A percentile compares a stretch with the other conserved stretches of the same genome.
Evolutionary conservation across 2,329 filamentous ascomycete species (phyloP).

Genomic region (Microsporum audouinii): DNA sequence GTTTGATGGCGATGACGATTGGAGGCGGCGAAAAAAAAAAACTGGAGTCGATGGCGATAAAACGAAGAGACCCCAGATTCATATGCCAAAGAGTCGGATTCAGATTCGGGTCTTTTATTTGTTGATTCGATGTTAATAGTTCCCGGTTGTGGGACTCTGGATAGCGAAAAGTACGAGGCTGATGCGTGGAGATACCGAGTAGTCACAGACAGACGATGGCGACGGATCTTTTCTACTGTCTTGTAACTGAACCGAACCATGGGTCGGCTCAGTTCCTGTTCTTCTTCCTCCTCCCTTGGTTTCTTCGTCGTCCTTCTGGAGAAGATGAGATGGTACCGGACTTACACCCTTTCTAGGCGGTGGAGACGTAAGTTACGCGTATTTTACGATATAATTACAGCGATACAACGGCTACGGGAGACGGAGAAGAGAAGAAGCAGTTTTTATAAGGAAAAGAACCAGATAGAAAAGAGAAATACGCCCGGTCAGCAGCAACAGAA

Average conservation of each 20-base stretch:
- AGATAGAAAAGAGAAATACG: conserved; percentile 12
- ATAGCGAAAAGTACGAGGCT: too few relatives aligned
- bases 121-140: too few relatives aligned
- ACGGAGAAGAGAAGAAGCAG: background rate
- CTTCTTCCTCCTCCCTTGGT: background rate
- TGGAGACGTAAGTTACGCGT: conserved; percentile 8
- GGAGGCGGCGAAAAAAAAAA: background rate
- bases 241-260: background rate
- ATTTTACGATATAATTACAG: background rate
- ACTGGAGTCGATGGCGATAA: too few relatives aligned
- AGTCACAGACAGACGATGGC: background rate
- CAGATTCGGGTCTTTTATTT: too few relatives aligned
- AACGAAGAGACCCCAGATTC: background rate
- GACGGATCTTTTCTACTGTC: background rate
- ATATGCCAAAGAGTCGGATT: too few relatives aligned
- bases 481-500: background rate
- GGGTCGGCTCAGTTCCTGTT: background rate
- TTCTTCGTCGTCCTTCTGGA: too few relatives aligned
- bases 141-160: background rate
- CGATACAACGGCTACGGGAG: background rate
- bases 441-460: background rate
- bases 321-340: background rate
- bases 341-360: background rate
- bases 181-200: background rate
- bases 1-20: background rate